These are phyloP conservation scores for Acaromyces ingoldii DNA, from an alignment of 1,284 basidiomycete species.

Conservation along the genomic window DNA sequence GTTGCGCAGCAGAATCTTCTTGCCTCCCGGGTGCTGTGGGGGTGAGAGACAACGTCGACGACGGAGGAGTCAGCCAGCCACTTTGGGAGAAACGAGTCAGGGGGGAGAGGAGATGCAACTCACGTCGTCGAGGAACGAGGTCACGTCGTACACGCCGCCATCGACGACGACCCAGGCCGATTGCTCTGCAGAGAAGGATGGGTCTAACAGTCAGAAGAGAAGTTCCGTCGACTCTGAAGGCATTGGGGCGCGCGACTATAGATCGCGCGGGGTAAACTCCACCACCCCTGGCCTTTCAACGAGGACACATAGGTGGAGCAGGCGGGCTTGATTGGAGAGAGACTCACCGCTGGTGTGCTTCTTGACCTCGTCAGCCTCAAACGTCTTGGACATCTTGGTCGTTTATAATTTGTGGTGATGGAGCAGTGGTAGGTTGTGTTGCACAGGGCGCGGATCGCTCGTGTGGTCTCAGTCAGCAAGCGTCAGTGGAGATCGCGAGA, in stretches of 20 bases:
- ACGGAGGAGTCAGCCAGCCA: no score
- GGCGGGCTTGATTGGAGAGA: not conserved
- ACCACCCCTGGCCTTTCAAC: not conserved
- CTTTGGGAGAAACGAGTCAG: no score
- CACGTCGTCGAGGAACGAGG: constrained; percentile 48
- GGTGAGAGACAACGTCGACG: no score
- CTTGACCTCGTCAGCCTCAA: constrained; percentile 35
- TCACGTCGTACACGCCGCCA: constrained; percentile 49
- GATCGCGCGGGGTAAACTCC: no score
- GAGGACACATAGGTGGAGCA: not conserved
- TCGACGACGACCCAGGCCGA: constrained; percentile 49
- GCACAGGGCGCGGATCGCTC: no score
- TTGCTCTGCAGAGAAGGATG: constrained; percentile 23
- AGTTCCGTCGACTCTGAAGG: not conserved
- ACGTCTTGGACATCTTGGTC: constrained; percentile 6
- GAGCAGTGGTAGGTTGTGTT: no score
- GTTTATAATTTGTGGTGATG: no score
- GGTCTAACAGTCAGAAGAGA: not conserved
- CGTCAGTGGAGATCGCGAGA: no score
- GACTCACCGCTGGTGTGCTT: constrained; percentile 40
- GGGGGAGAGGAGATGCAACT: no score
- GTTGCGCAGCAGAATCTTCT: constrained; percentile 48
- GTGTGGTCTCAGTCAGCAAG: no score
- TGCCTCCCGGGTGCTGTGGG: constrained; percentile 47
- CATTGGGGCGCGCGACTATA: no score